These are phyloP conservation scores for Scheffersomyces spartinae DNA, from an alignment of 805 yeast species.

Conservation along the genomic window DNA sequence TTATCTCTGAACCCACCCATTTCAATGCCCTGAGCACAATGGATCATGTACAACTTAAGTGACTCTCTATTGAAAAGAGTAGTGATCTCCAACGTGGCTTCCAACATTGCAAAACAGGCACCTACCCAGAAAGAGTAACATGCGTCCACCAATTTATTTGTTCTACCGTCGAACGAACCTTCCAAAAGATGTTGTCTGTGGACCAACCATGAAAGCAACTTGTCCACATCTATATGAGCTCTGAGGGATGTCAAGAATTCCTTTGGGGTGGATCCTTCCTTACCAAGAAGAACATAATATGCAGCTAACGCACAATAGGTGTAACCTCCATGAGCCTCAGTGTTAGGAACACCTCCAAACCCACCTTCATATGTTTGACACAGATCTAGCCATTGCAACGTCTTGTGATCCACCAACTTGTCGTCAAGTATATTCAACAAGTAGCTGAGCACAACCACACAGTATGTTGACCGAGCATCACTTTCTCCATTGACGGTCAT, in stretches of 20 bases:
- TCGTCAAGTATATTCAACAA: slow-evolving; percentile 52
- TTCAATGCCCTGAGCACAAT: slow-evolving; percentile 57
- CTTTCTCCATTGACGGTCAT: slow-evolving; percentile 74
- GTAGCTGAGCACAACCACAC: slow-evolving; percentile 67
- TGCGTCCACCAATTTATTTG: slow-evolving; percentile 90
- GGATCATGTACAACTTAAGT: slow-evolving; percentile 52
- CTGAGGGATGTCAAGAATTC: slow-evolving; percentile 19
- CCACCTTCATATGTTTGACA: slow-evolving; percentile 97
- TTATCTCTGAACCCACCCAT: slow-evolving; percentile 80
- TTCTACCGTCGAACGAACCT: slow-evolving; percentile 83
- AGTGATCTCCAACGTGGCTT: slow-evolving; percentile 23
- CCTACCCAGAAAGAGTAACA: slow-evolving; percentile 97
- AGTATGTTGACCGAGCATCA: slow-evolving; percentile 79
- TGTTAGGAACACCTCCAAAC: slow-evolving; percentile 65
- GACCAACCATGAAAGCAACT: slow-evolving; percentile 54
- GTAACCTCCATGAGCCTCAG: slow-evolving; percentile 97
- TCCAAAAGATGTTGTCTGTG: slow-evolving; percentile 62
- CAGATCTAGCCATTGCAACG: slow-evolving; percentile 44
- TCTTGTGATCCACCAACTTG: slow-evolving; percentile 41
- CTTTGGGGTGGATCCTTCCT: too few species aligned
- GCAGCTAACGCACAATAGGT: slow-evolving; percentile 81
- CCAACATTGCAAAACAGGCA: slow-evolving; percentile 55
- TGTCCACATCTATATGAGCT: slow-evolving; percentile 33
- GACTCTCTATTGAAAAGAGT: slow-evolving; percentile 41
- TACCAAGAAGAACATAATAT: slow-evolving; percentile 35